Conservation (phyloP, 2,329 filamentous ascomycete genomes). For the Dryadomyces quercivorus region DNA sequence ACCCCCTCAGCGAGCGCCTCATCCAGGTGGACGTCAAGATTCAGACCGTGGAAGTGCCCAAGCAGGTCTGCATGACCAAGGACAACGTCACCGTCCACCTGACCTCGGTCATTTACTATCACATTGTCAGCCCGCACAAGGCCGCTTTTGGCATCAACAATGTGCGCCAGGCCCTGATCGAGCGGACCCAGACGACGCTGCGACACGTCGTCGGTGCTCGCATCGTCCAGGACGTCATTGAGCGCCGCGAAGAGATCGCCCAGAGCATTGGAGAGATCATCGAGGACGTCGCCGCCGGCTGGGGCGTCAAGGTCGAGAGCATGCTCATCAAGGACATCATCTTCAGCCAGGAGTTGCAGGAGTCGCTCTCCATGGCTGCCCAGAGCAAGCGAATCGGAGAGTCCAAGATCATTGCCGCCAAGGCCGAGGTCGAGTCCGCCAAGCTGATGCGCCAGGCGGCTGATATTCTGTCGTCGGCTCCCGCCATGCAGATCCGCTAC, state of each 20-base stretch:
- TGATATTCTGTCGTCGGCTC: conserved; percentile 81
- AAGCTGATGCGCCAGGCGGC: conserved; percentile 90
- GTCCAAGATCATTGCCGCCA: conserved; percentile 93
- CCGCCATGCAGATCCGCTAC: conserved; percentile 97
- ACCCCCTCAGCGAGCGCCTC: conserved; percentile 81
- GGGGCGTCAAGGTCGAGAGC: conserved; percentile 92
- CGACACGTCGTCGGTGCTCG: conserved; percentile 93
- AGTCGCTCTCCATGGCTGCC: conserved; percentile 93
- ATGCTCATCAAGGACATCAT: conserved; percentile 99
- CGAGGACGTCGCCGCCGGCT: conserved; percentile 83
- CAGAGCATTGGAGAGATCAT: conserved; percentile 95
- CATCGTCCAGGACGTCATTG: conserved; percentile 94
- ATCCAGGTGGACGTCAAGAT: conserved; percentile 98
- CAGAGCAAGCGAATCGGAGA: conserved; percentile 98
- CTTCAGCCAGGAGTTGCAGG: conserved; percentile 90
- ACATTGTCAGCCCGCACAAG: conserved; percentile 90
- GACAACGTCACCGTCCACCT: conserved; percentile 93
- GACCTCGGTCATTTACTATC: conserved; percentile 98
- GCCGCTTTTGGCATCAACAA: conserved; percentile 94
- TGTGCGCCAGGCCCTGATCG: conserved; percentile 87
- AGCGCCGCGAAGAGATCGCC: conserved; percentile 93
- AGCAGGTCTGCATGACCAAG: conserved; percentile 98
- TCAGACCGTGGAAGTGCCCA: conserved; percentile 91
- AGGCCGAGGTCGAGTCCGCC: conserved; percentile 91
- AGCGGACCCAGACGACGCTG: conserved; percentile 89